These are phyloP conservation scores for Dicorynia guianensis DNA, from an alignment of 306 rosid species.

Conservation along the genomic window DNA sequence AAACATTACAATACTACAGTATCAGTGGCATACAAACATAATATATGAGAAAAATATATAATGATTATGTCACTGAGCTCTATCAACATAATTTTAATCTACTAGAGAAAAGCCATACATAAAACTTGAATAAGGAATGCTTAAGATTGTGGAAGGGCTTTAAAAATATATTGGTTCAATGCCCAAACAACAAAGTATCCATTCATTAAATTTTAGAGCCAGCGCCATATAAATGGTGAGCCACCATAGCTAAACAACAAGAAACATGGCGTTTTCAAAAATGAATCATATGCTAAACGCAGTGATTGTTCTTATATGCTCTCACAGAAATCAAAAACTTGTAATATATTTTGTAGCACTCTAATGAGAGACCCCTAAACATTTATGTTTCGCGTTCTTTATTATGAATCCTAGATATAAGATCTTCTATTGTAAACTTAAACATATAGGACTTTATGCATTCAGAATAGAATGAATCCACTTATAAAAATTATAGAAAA, in stretches of 20 bases:
- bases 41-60: slow-evolving; percentile 17
- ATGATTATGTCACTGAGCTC: slow-evolving; percentile 4
- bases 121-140: slow-evolving; percentile 12
- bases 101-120: not conserved
- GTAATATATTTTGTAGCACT: not conserved
- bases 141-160: slow-evolving; percentile 17
- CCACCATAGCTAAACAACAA: slow-evolving; percentile 21
- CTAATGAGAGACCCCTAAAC: not conserved
- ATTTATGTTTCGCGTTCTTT: not conserved
- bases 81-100: not conserved
- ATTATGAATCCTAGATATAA: not conserved
- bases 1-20: slow-evolving; percentile 42
- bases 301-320: not conserved
- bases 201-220: slow-evolving; percentile 17
- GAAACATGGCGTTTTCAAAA: not conserved
- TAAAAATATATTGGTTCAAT: slow-evolving; percentile 19
- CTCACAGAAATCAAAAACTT: not conserved
- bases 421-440: not conserved
- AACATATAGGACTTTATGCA: not conserved
- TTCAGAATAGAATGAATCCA: too few relatives aligned
- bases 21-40: slow-evolving; percentile 16
- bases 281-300: not conserved
- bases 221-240: slow-evolving; percentile 27
- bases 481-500: not conserved
- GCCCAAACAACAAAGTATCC: slow-evolving; percentile 15